Conservation (phyloP, 257 asterid genomes). For the Prunella vulgaris region DNA sequence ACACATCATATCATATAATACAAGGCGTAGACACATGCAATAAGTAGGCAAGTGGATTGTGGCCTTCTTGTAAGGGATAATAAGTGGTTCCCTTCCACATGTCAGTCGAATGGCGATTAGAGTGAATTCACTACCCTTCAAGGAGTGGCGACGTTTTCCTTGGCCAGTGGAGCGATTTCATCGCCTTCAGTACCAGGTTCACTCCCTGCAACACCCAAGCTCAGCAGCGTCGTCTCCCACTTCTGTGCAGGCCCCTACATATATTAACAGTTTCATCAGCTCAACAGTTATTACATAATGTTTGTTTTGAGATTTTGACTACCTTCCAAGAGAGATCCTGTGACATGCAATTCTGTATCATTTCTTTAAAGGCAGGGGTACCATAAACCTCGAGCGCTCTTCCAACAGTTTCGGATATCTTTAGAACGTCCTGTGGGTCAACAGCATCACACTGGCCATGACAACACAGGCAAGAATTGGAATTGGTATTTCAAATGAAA, state of each 20-base stretch:
- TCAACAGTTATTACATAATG: no score
- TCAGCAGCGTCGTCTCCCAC: constrained; percentile 67
- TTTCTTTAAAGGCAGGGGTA: constrained; percentile 51
- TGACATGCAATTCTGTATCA: constrained; percentile 83
- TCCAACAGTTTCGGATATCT: constrained; percentile 51
- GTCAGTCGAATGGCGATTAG: not conserved
- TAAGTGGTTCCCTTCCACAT: not conserved
- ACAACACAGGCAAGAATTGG: not conserved
- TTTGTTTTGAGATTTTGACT: no score
- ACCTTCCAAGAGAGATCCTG: constrained; percentile 99
- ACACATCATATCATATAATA: not conserved
- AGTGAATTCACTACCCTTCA: constrained; percentile 11
- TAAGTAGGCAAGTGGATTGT: not conserved
- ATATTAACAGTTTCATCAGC: not conserved
- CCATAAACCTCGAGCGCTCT: constrained; percentile 67
- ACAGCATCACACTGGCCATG: constrained; percentile 58
- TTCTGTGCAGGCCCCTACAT: constrained; percentile 80
- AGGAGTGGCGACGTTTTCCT: constrained; percentile 85
- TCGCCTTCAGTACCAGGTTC: constrained; percentile 73
- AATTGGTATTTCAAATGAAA: not conserved
- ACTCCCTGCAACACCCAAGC: constrained; percentile 65
- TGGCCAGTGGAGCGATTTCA: constrained; percentile 81
- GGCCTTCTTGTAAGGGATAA: not conserved
- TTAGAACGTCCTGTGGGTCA: constrained; percentile 67
- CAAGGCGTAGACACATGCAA: no score